phyloP scores from a whole-genome alignment of 2,329 filamentous ascomycete genomes.

The Cordyceps farinosa region DNA sequence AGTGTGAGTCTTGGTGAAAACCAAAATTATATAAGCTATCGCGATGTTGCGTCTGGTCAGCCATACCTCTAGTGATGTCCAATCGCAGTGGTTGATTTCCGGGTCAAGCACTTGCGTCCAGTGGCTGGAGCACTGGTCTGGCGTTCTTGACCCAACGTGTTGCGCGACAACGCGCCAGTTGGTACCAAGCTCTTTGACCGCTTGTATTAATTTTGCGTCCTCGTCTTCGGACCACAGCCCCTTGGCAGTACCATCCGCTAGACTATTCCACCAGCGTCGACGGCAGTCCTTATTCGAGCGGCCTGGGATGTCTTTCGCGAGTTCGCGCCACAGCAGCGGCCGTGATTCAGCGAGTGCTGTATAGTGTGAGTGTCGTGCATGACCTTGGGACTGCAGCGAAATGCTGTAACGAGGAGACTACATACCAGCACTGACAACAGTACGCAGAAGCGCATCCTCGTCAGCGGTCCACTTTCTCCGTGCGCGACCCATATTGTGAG shows the following conservation, averaged over 20 bases:
- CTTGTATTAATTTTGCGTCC: not conserved
- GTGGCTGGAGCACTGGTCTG: conserved; percentile 7
- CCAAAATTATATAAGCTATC: not conserved
- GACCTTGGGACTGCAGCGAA: not conserved
- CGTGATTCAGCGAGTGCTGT: not conserved
- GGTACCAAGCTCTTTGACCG: not conserved
- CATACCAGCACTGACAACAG: not conserved
- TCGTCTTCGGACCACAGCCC: conserved; percentile 13
- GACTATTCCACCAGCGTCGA: conserved; percentile 8
- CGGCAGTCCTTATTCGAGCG: conserved; percentile 10
- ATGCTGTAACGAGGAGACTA: not conserved
- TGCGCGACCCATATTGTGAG: not conserved
- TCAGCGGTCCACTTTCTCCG: conserved; percentile 4
- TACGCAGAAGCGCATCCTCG: not conserved
- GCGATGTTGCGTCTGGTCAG: too few relatives aligned
- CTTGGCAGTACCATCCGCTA: conserved; percentile 18
- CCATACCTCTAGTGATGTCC: not conserved
- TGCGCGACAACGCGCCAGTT: conserved; percentile 4
- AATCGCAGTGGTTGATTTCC: conserved; percentile 12
- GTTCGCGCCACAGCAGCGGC: conserved; percentile 1
- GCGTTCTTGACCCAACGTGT: conserved; percentile 4
- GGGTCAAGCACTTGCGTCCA: conserved; percentile 12
- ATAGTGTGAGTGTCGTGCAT: not conserved
- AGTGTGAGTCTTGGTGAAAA: not conserved
- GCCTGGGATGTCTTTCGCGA: not conserved